These are phyloP conservation scores for Drosera spatulata DNA, from an alignment of 179 eudicot species.

Conservation along the genomic window DNA sequence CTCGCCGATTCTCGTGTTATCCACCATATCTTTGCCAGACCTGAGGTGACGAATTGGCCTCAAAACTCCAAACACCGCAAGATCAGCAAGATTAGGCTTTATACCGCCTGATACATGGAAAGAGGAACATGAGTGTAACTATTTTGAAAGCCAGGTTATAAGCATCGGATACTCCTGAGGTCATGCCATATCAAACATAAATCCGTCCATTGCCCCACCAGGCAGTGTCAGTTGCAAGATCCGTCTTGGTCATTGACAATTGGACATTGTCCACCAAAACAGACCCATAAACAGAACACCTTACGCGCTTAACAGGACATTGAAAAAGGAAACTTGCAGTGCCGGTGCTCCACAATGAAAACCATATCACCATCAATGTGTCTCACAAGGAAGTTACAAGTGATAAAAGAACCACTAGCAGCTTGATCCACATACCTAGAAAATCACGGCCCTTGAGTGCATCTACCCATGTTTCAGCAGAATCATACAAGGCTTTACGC, in stretches of 20 bases:
- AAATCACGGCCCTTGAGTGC: slow-evolving; percentile 68
- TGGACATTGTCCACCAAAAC: too few relatives aligned
- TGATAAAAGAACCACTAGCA: not conserved
- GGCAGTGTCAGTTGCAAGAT: too few relatives aligned
- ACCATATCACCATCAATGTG: too few relatives aligned
- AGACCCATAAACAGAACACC: too few relatives aligned
- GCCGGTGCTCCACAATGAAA: too few relatives aligned
- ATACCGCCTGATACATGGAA: slow-evolving; percentile 44
- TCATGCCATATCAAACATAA: not conserved
- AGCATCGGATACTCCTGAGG: not conserved
- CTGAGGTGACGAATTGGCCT: slow-evolving; percentile 83
- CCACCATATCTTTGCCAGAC: slow-evolving; percentile 93
- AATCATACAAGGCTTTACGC: slow-evolving; percentile 72
- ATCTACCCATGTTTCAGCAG: slow-evolving; percentile 97
- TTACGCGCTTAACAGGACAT: too few relatives aligned
- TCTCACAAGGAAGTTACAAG: not conserved
- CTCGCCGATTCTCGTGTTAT: slow-evolving; percentile 70
- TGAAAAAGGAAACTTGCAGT: too few relatives aligned
- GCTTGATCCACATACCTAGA: slow-evolving; percentile 44
- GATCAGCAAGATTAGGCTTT: slow-evolving; percentile 83
- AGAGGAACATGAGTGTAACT: not conserved
- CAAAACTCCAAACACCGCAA: slow-evolving; percentile 84
- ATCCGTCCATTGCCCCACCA: too few relatives aligned
- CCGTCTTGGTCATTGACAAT: too few relatives aligned
- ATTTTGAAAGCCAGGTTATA: not conserved